These are phyloP conservation scores for Blastomyces silverae DNA, from an alignment of 2,329 filamentous ascomycete genomes.

Conservation along the genomic window DNA sequence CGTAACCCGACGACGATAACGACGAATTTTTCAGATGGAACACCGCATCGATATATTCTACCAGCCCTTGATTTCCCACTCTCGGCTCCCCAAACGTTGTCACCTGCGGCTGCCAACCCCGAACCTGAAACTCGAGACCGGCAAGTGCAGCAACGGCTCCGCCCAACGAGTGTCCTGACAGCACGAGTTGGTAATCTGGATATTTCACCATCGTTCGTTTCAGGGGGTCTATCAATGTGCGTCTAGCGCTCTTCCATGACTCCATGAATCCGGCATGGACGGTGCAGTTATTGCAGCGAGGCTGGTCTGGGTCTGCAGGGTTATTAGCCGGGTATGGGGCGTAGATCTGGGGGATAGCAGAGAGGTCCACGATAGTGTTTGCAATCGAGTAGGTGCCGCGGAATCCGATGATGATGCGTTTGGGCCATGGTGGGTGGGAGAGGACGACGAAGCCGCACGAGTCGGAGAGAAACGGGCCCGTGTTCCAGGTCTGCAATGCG, in stretches of 20 bases:
- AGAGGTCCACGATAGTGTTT: slow-evolving; percentile 85
- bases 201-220: slow-evolving; percentile 53
- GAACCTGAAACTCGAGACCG: slow-evolving; percentile 67
- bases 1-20: slow-evolving; percentile 15
- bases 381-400: slow-evolving; percentile 90
- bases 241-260: slow-evolving; percentile 72
- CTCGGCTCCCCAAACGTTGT: slow-evolving; percentile 91
- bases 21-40: slow-evolving; percentile 37
- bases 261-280: slow-evolving; percentile 85
- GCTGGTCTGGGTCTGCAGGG: slow-evolving; percentile 33
- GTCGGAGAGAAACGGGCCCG: slow-evolving; percentile 76
- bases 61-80: slow-evolving; percentile 51
- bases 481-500: slow-evolving; percentile 66
- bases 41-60: slow-evolving; percentile 47
- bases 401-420: slow-evolving; percentile 76
- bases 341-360: slow-evolving; percentile 83
- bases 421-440: slow-evolving; percentile 58
- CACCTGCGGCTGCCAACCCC: slow-evolving; percentile 68
- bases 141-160: slow-evolving; percentile 87
- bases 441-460: slow-evolving; percentile 90
- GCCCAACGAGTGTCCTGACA: slow-evolving; percentile 87
- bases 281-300: slow-evolving; percentile 71
- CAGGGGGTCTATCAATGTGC: slow-evolving; percentile 61
- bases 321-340: slow-evolving; percentile 63
- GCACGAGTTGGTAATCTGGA: slow-evolving; percentile 64